These are phyloP conservation scores for Tetraselmis chui DNA, from an alignment of 139 green algal genomes.

Conservation along the genomic window DNA sequence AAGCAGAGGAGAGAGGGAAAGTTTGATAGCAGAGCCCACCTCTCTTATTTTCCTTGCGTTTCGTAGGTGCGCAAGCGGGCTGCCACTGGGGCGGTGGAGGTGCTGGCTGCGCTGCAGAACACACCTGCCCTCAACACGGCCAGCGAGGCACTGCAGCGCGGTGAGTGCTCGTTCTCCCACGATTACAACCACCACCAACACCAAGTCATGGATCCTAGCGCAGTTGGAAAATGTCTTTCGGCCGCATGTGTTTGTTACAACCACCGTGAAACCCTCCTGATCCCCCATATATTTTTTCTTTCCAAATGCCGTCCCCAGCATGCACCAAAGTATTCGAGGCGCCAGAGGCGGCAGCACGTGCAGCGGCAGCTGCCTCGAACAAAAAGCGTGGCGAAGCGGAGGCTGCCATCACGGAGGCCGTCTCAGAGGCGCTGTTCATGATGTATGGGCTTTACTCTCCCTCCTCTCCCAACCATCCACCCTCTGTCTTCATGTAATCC, in stretches of 20 bases:
- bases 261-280: too few species aligned
- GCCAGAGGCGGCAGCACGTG: conserved; percentile 55
- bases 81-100: conserved; percentile 38
- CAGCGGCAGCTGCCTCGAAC: conserved; percentile 57
- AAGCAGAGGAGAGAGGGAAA: too few species aligned
- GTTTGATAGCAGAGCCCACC: too few species aligned
- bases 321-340: conserved; percentile 49
- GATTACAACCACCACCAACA: neutral
- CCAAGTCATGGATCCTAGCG: neutral
- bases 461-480: too few species aligned
- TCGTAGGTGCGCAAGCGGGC: conserved; percentile 42
- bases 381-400: conserved; percentile 68
- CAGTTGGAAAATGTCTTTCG: too few species aligned
- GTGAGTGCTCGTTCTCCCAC: conserved; percentile 12
- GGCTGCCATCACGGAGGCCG: conserved; percentile 54
- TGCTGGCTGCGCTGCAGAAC: conserved; percentile 55
- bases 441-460: conserved; percentile 26
- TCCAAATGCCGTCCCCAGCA: too few species aligned
- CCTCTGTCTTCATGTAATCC: too few species aligned
- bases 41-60: too few species aligned
- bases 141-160: conserved; percentile 37
- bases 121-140: conserved; percentile 24
- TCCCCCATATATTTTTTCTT: too few species aligned
- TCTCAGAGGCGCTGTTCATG: conserved; percentile 69
- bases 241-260: too few species aligned